Percentiles rank a stretch among this genome's conserved stretches.
These are phyloP conservation scores for Parsonsia alboflavescens DNA, from an alignment of 257 asterid genomes.

Conservation along the genomic window DNA sequence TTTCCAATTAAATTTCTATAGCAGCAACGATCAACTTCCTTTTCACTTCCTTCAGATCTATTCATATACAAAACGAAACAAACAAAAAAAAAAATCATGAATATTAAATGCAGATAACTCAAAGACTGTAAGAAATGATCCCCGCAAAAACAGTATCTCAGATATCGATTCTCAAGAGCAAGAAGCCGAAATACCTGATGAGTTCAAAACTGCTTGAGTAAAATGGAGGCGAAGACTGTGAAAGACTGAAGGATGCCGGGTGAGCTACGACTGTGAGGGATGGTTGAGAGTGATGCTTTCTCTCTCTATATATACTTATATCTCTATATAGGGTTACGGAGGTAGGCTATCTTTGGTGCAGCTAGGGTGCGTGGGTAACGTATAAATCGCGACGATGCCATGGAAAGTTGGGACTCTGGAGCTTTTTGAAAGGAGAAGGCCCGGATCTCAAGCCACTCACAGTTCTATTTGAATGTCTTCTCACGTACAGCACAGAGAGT, in stretches of 20 bases:
- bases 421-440: constrained; percentile 18
- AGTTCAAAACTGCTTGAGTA: not conserved
- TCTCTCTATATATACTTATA: not conserved
- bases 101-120: not conserved
- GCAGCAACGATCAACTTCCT: constrained; percentile 29
- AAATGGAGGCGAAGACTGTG: not conserved
- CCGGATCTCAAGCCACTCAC: constrained; percentile 47
- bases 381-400: constrained; percentile 11
- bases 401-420: not conserved
- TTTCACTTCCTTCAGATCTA: constrained; percentile 83
- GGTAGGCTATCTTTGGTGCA: not conserved
- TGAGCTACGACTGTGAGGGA: not conserved
- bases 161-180: not conserved
- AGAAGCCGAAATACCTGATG: constrained; percentile 17
- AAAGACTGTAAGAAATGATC: not conserved
- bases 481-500: constrained; percentile 30
- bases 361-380: not conserved
- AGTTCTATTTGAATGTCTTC: constrained; percentile 36
- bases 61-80: constrained; percentile 18
- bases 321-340: not conserved
- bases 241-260: not conserved
- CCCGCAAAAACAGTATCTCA: not conserved
- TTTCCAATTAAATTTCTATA: constrained; percentile 12
- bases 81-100: constrained; percentile 3
- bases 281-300: not conserved